Evolutionary conservation across 2,329 filamentous ascomycete genomes (phyloP), one percentile per base, ranked within the genome.

Genomic region (Metarhizium sp.): DNA sequence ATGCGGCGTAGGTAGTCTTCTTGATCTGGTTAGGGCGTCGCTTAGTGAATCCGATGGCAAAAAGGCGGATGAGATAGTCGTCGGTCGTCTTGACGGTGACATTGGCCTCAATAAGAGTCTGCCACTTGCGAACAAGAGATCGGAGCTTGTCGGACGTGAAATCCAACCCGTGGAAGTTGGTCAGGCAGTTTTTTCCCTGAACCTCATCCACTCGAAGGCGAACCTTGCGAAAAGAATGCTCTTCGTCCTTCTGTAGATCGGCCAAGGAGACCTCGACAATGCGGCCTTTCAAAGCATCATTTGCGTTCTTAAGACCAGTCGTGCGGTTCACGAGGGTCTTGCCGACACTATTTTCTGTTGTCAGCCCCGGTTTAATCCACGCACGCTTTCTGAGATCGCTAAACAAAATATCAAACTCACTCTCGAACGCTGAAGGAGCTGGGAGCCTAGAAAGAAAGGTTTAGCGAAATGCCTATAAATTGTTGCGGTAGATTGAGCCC

Each of bases 91-190:
- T 97, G 83, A 99, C 92, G 65, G 95, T 96, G 72, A 97, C 86
- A 78, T 99, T 99, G 82, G 94, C 94, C 86, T 99, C 94, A 68
- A 99, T 97, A 72, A 99, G 84, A 63, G 92, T 87, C 80, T 99
- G 94, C 94, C 94, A 99, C 84, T 99, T 99, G 81, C 94, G 92
- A 69, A 99, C 94, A 65, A 99, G 87, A 62, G 94, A 97, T 74
- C 94, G 90, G 70, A 99, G 88, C 86, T 99, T 99, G 86, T 99
- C 94, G 69, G 94, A 96, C 74, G 94, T 99, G 88, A 99, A 97
- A 81, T 99, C 94, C 75, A 99, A 86, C 69, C 94, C 94, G 86
- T 99, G 92, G 88, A 99, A 99, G 87, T 96, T 96, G 84, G 94
- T 97, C 78, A 99, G 81, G 82, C 94, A 97, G 87, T 96, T 97